Base-by-base conservation (phyloP, 345 rosid genomes). In the Gossypium thurberi region DNA sequence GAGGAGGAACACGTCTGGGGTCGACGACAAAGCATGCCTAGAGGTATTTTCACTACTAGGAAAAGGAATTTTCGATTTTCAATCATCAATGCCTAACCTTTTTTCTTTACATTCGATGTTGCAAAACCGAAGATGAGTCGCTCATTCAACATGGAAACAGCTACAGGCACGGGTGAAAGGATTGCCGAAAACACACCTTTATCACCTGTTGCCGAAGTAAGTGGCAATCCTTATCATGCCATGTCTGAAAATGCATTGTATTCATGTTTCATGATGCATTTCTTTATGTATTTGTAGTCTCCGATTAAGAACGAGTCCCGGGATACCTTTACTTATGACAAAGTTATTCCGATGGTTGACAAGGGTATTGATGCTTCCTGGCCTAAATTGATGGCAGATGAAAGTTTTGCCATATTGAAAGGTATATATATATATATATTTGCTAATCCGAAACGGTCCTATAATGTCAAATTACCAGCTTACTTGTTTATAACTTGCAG, bases 1-100 rank as follows among this genome's bases (percentile, higher is more conserved):
- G 18, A 84, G 85, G 75, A 84, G 73, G 70, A 75, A 48, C 47
- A 79, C 81, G 77, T 73, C 85, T 44, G 90, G 80, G 60, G 71
- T 87, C 4, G 86, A 89, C 20, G 93, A 94, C 74, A 70, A 74
- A 42, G 66, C 78, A 21, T 44, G 28, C 73, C 2, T 37, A 10
- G 79, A 81, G 85, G 88, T 86, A 79, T 8, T 33, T 5, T 44
- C 9, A 26, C 8, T 57, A 2, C 14, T 52, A 43, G 10, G 52
- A 55, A 21, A 14, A 18, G 20, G 15, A 14, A 21, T 43, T 56
- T 57, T 63, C 59, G 21, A 53, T 20, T 17, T 14, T 73, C 15
- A 57, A 33, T 33, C 40, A 33, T 33, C 40, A 9, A 65, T 28
- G 71, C 25, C 63, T 64, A 76, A 67, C 70, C 12, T 44, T 46